These are phyloP conservation scores for Hypoxylon intermedium DNA, from an alignment of 495 filamentous ascomycete species.

Conservation along the genomic window DNA sequence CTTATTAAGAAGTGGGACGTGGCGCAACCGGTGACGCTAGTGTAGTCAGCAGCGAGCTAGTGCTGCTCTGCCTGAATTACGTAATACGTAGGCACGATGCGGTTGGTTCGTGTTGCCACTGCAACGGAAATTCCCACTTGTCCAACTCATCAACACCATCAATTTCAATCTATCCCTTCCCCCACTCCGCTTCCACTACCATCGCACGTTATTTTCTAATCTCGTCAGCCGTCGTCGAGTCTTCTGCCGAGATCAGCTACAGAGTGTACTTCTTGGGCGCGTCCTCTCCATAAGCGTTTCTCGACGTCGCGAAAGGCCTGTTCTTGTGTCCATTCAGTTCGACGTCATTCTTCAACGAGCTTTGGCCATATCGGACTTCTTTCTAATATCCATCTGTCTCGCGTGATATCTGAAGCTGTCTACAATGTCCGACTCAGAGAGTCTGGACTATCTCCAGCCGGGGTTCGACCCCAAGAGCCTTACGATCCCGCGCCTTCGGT, in stretches of 20 bases:
- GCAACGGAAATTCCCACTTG: slow-evolving; percentile 32
- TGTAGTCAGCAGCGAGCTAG: not conserved
- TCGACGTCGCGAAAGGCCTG: slow-evolving; percentile 8
- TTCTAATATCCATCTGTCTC: no score
- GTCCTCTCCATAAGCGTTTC: not conserved
- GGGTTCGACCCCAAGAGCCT: slow-evolving; percentile 84
- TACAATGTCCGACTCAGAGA: slow-evolving; percentile 69
- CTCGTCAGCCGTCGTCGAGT: slow-evolving; percentile 7
- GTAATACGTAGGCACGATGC: no score
- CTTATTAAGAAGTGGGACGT: no score
- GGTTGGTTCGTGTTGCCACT: slow-evolving; percentile 32
- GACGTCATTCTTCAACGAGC: slow-evolving; percentile 17
- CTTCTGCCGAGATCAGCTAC: slow-evolving; percentile 1
- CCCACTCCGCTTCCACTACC: slow-evolving; percentile 9
- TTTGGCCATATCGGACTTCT: slow-evolving; percentile 6
- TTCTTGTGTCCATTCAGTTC: slow-evolving; percentile 6
- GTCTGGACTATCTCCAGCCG: slow-evolving; percentile 78
- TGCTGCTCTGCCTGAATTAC: not conserved
- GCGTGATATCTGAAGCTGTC: no score
- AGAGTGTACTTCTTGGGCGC: not conserved
- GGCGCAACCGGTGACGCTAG: no score
- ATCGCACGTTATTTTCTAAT: slow-evolving; percentile 3
- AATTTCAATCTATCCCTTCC: slow-evolving; percentile 5
- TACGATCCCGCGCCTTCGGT: slow-evolving; percentile 84
- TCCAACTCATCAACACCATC: slow-evolving; percentile 32